phyloP scores from a whole-genome alignment of 2,329 filamentous ascomycete species.

The Penicillium olsonii region DNA sequence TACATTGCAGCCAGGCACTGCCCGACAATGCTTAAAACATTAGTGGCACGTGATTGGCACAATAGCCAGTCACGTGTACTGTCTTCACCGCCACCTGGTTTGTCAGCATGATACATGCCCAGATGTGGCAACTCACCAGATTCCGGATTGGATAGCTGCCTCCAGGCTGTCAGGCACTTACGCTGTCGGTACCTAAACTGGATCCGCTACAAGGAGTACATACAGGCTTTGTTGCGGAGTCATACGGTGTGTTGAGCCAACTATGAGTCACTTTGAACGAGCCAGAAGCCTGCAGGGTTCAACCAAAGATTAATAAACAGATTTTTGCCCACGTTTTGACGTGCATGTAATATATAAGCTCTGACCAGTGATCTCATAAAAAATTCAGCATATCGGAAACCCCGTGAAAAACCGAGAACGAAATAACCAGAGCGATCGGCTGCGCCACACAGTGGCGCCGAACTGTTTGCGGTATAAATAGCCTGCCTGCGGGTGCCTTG shows the following conservation, averaged over 20 bases:
- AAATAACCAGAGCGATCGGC: neutral
- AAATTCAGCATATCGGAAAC: constrained; percentile 10
- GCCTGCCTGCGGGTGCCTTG: constrained; percentile 26
- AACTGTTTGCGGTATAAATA: constrained; percentile 10
- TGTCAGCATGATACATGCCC: neutral
- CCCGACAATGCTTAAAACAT: neutral
- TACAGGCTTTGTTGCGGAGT: constrained; percentile 6
- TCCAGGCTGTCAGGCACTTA: neutral
- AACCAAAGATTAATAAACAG: constrained; percentile 2
- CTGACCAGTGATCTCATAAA: constrained; percentile 1
- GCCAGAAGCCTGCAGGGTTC: constrained; percentile 1
- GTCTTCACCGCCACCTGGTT: constrained; percentile 7
- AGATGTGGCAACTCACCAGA: constrained; percentile 1
- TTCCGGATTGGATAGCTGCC: constrained; percentile 2
- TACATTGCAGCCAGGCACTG: constrained; percentile 7
- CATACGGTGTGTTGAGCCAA: neutral
- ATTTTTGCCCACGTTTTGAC: constrained; percentile 3
- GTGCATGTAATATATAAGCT: constrained; percentile 16
- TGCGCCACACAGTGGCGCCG: constrained; percentile 21
- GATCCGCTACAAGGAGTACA: neutral
- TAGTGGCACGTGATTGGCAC: neutral
- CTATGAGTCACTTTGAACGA: constrained; percentile 8
- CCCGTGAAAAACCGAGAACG: constrained; percentile 9
- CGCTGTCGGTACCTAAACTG: constrained; percentile 9
- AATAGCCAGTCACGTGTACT: constrained; percentile 1